Percentiles rank a stretch among this genome's conserved stretches.
Evolutionary conservation across 2,329 filamentous ascomycete genomes (phyloP).

Genomic region (Leptographium procerum): DNA sequence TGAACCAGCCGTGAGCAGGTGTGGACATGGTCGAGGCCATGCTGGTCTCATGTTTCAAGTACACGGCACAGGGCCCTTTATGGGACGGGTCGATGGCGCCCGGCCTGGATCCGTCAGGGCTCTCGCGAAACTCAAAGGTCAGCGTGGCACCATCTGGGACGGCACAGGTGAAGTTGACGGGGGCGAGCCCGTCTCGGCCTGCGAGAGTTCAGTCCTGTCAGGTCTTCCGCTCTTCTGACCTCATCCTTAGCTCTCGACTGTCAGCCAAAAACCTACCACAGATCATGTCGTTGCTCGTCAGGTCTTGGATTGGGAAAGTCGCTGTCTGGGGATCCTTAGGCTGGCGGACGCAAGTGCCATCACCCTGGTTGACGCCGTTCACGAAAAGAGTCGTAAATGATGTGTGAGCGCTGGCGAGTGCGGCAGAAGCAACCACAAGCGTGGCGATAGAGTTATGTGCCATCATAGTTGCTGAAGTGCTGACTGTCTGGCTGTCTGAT

Average conservation of each 20-base stretch:
- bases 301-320: conserved; percentile 44
- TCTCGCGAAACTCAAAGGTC: conserved; percentile 56
- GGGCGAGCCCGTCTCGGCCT: conserved; percentile 32
- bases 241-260: neutral
- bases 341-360: conserved; percentile 62
- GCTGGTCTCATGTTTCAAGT: conserved; percentile 57
- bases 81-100: conserved; percentile 49
- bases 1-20: conserved; percentile 61
- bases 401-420: conserved; percentile 42
- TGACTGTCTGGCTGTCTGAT: neutral
- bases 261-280: conserved; percentile 44
- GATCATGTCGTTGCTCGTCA: conserved; percentile 53
- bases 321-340: conserved; percentile 38
- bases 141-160: conserved; percentile 41
- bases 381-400: conserved; percentile 53
- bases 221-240: neutral
- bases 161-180: conserved; percentile 38
- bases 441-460: neutral
- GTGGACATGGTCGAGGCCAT: conserved; percentile 39
- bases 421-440: conserved; percentile 21
- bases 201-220: conserved; percentile 8
- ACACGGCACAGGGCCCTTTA: conserved; percentile 60
- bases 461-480: neutral
- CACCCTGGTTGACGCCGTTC: conserved; percentile 52
- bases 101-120: conserved; percentile 41